Evolutionary conservation across 106 monocot species (phyloP).

Genomic region (Alisma plantagoaquatica): DNA sequence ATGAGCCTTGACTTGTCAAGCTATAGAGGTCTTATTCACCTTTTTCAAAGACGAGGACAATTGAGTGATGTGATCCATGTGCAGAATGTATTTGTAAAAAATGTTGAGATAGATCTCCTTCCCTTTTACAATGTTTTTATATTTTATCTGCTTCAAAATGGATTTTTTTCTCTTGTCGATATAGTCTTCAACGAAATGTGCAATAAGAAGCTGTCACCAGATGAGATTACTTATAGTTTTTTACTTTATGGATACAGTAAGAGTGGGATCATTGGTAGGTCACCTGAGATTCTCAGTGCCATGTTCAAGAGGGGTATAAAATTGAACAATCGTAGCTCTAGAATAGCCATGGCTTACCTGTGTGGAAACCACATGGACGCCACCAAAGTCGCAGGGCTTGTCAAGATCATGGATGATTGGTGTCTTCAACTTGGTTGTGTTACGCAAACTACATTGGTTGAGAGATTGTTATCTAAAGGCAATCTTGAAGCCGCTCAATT

Average conservation of each 20-base stretch:
- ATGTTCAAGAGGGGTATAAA: constrained; percentile 38
- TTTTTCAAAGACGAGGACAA: constrained; percentile 16
- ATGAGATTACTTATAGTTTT: constrained; percentile 63
- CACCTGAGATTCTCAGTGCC: constrained; percentile 34
- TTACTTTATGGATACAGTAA: constrained; percentile 66
- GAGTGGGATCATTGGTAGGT: constrained; percentile 33
- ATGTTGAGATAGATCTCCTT: constrained; percentile 7
- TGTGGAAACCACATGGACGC: constrained; percentile 30
- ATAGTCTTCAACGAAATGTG: constrained; percentile 52
- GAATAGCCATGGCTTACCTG: constrained; percentile 39
- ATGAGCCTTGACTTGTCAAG: constrained; percentile 23
- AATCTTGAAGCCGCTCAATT: constrained; percentile 40
- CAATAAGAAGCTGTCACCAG: constrained; percentile 20
- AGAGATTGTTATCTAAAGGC: constrained; percentile 27
- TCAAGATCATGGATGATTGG: constrained; percentile 34
- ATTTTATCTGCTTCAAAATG: constrained; percentile 55
- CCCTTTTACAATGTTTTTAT: constrained; percentile 62
- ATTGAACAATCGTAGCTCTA: constrained; percentile 61
- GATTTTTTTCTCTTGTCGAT: constrained; percentile 34
- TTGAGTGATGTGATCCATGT: constrained; percentile 27
- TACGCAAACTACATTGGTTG: constrained; percentile 30
- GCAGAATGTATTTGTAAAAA: constrained; percentile 22
- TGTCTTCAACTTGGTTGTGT: constrained; percentile 46
- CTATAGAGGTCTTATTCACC: constrained; percentile 47
- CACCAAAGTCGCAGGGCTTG: constrained; percentile 48